These are phyloP conservation scores for Pachysandra terminalis DNA, from an alignment of 164 flowering plant species.

Conservation along the genomic window DNA sequence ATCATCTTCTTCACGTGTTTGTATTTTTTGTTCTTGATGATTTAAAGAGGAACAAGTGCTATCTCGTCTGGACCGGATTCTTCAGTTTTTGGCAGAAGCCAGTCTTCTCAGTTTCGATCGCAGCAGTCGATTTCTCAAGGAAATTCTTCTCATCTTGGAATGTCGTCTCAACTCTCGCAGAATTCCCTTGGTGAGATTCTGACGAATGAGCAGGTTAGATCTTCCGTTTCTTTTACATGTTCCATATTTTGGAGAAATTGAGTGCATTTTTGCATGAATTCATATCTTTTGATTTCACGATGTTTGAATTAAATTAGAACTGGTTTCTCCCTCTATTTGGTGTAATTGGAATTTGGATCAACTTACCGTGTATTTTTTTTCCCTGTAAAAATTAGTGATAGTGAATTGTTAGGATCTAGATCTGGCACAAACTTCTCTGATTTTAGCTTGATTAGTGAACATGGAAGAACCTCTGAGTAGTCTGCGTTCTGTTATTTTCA, in stretches of 20 bases:
- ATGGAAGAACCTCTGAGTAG: background rate
- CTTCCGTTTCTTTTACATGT: background rate
- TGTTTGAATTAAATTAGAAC: background rate
- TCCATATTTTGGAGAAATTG: background rate
- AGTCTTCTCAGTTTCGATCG: slow-evolving; percentile 55
- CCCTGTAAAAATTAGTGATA: too few species aligned
- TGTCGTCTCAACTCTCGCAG: slow-evolving; percentile 88
- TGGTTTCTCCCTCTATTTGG: background rate
- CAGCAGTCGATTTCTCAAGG: slow-evolving; percentile 82
- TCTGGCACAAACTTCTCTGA: background rate
- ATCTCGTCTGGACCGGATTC: slow-evolving; percentile 35
- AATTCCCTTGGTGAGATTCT: slow-evolving; percentile 59
- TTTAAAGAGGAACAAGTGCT: slow-evolving; percentile 42
- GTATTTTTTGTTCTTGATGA: background rate
- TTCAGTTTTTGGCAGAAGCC: slow-evolving; percentile 32
- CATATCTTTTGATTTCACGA: background rate
- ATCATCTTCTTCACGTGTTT: too few species aligned
- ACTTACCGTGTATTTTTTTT: too few species aligned
- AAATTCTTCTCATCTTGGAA: slow-evolving; percentile 44
- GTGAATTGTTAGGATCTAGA: too few species aligned
- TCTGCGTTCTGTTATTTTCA: background rate
- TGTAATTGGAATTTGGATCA: too few species aligned
- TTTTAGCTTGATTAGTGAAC: background rate
- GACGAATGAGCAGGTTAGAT: slow-evolving; percentile 54
- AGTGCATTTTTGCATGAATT: background rate